phyloP scores from a whole-genome alignment of 495 filamentous ascomycete species.

The Neurospora sp. region DNA sequence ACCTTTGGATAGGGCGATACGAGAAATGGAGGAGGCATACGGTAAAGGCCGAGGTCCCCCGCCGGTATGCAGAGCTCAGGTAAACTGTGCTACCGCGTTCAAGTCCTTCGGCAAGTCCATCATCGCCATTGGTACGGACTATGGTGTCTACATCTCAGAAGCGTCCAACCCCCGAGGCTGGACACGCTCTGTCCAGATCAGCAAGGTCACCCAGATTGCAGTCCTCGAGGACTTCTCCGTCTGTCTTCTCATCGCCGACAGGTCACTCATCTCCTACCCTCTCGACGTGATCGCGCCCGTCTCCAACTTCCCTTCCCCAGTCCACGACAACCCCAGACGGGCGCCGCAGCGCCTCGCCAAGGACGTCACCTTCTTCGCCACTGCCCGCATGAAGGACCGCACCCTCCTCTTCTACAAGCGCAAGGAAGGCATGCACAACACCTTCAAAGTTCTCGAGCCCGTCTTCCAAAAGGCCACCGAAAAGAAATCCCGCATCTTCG shows the following conservation, averaged over 20 bases:
- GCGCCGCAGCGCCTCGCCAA: constrained; percentile 88
- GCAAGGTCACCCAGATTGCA: constrained; percentile 80
- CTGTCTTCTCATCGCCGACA: constrained; percentile 82
- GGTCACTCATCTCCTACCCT: constrained; percentile 86
- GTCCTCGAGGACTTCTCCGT: constrained; percentile 93
- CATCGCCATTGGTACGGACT: constrained; percentile 92
- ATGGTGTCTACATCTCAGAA: constrained; percentile 82
- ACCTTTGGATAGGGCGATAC: constrained; percentile 81
- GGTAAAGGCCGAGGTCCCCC: constrained; percentile 54
- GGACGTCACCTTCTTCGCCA: constrained; percentile 93
- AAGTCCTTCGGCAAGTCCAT: constrained; percentile 70
- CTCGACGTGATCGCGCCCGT: constrained; percentile 78
- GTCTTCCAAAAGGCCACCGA: constrained; percentile 80
- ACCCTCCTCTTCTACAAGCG: constrained; percentile 94
- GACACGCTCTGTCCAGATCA: constrained; percentile 65
- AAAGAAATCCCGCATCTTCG: constrained; percentile 62
- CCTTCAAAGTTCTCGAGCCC: constrained; percentile 93
- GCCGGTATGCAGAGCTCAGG: constrained; percentile 68
- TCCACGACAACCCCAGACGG: constrained; percentile 53
- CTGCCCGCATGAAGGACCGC: constrained; percentile 92
- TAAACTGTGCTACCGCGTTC: constrained; percentile 92
- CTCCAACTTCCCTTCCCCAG: constrained; percentile 49
- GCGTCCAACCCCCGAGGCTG: constrained; percentile 80
- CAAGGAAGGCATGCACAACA: constrained; percentile 79
- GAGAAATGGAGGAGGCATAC: constrained; percentile 72